Percentiles rank a stretch among this genome's conserved stretches.
phyloP scores from a whole-genome alignment of 164 flowering plant genomes.

The Paratinospora sagittata region DNA sequence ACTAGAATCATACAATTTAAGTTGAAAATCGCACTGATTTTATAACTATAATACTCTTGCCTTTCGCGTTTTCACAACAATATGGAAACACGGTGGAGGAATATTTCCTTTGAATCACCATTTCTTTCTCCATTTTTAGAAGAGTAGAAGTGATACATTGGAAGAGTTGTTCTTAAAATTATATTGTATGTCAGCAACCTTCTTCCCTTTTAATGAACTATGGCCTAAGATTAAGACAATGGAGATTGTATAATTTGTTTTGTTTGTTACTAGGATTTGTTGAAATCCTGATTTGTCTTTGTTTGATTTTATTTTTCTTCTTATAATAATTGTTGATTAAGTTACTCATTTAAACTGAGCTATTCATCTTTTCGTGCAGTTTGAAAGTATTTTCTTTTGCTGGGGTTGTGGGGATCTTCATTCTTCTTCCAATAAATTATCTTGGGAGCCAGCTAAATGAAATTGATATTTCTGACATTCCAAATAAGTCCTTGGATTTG shows the following conservation, averaged over 20 bases:
- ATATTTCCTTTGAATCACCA: no score
- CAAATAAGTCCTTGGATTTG: slow-evolving; percentile 65
- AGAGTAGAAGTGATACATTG: no score
- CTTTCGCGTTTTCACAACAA: no score
- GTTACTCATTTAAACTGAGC: neutral
- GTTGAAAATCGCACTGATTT: no score
- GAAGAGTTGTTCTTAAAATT: no score
- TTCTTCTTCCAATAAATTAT: slow-evolving; percentile 82
- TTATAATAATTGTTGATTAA: neutral
- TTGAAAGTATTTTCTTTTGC: slow-evolving; percentile 70
- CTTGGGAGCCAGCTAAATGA: slow-evolving; percentile 47
- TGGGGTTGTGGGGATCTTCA: slow-evolving; percentile 63
- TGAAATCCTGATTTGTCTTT: neutral
- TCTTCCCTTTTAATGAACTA: neutral
- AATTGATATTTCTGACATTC: slow-evolving; percentile 50
- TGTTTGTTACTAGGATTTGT: neutral
- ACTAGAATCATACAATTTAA: no score
- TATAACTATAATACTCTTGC: no score
- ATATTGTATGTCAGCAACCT: neutral
- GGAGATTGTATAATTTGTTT: neutral
- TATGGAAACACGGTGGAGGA: no score
- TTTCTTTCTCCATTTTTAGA: no score
- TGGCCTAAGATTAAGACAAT: neutral
- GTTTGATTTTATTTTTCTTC: neutral
- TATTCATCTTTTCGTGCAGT: slow-evolving; percentile 41